Evolutionary conservation across 805 yeast species (phyloP).

Genomic region (Saccharomycopsis guyanensis): DNA sequence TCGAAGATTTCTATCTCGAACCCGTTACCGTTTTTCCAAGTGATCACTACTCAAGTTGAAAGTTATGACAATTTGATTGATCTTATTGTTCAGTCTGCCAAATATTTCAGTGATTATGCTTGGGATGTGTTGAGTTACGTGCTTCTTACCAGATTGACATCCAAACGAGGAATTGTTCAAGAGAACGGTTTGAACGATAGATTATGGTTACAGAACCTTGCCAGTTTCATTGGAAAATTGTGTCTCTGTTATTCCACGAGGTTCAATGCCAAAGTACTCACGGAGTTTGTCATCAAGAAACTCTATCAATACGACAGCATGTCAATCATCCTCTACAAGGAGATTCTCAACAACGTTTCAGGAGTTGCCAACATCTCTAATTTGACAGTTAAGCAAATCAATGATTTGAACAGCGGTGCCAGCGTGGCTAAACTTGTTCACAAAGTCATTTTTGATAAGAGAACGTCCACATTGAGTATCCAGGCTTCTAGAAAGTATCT

Average conservation of each 20-base stretch:
- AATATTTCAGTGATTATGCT: slow-evolving; percentile 64
- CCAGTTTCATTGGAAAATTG: slow-evolving; percentile 70
- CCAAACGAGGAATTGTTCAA: slow-evolving; percentile 62
- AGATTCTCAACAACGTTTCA: slow-evolving; percentile 63
- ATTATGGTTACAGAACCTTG: slow-evolving; percentile 79
- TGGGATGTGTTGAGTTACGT: slow-evolving; percentile 83
- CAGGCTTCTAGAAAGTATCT: slow-evolving; percentile 44
- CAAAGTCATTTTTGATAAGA: slow-evolving; percentile 39
- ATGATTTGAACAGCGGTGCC: slow-evolving; percentile 56
- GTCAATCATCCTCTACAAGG: slow-evolving; percentile 57
- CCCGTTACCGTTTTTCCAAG: slow-evolving; percentile 70
- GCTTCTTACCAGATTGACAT: slow-evolving; percentile 59
- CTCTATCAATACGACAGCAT: slow-evolving; percentile 52
- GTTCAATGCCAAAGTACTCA: slow-evolving; percentile 57
- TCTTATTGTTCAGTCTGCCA: slow-evolving; percentile 70
- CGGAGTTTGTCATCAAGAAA: slow-evolving; percentile 53
- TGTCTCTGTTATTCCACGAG: slow-evolving; percentile 42
- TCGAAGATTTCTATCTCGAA: slow-evolving; percentile 67
- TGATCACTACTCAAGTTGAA: slow-evolving; percentile 74
- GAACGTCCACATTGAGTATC: slow-evolving; percentile 1
- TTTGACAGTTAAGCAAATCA: slow-evolving; percentile 56
- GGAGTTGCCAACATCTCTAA: slow-evolving; percentile 70
- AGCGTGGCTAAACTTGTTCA: slow-evolving; percentile 50
- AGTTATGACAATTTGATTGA: slow-evolving; percentile 83
- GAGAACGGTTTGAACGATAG: slow-evolving; percentile 73